Evolutionary conservation across 202 grass and related monocot species (phyloP).

Genomic region (Schoenoplectus triqueter): DNA sequence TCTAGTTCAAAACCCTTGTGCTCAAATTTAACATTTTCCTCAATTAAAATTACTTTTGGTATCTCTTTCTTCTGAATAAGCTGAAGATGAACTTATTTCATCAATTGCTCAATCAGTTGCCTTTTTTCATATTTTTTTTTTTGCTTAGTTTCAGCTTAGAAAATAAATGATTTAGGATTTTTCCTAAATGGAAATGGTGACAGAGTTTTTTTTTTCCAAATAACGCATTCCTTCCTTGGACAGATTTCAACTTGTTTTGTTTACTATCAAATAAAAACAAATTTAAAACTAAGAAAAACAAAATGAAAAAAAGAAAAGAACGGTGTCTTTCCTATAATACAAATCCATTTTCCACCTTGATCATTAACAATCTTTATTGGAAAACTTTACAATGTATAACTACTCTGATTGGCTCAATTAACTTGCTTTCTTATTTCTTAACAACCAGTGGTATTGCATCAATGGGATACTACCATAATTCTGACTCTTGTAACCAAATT

Average conservation of each 20-base stretch:
- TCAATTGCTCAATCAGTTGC: neutral
- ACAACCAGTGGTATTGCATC: neutral
- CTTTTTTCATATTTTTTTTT: neutral
- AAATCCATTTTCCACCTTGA: neutral
- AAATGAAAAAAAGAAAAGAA: neutral
- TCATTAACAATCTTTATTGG: neutral
- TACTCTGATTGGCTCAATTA: constrained; percentile 21
- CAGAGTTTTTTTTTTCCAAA: neutral
- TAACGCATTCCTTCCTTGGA: neutral
- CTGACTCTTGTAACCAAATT: neutral
- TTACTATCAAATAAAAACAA: neutral
- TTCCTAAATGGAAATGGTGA: neutral
- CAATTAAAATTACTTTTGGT: neutral
- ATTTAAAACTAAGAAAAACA: neutral
- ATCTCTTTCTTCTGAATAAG: neutral
- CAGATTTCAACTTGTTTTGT: neutral
- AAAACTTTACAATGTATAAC: neutral
- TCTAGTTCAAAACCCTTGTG: neutral
- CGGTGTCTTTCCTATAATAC: neutral
- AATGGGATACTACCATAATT: neutral
- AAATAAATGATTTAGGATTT: neutral
- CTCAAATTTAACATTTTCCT: neutral
- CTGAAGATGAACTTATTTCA: neutral
- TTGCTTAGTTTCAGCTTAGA: neutral
- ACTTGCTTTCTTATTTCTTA: constrained; percentile 34